Conservation (phyloP, 2,329 filamentous ascomycete species). For the Delphinella strobiligena region DNA sequence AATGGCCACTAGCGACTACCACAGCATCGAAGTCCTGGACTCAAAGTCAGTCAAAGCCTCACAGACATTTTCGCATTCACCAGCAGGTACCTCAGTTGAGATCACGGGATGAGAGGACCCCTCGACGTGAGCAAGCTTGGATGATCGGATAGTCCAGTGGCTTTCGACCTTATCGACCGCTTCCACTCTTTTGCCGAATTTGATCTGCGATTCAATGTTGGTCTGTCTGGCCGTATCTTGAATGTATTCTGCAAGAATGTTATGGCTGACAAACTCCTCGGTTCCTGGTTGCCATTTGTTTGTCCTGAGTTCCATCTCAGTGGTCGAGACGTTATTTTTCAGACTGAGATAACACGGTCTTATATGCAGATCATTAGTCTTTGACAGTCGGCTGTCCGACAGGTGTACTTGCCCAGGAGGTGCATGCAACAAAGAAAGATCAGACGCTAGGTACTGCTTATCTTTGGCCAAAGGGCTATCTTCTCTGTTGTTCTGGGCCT, state of each 20-base stretch:
- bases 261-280: conserved; percentile 46
- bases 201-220: conserved; percentile 38
- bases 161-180: conserved; percentile 33
- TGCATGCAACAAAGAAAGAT: conserved; percentile 29
- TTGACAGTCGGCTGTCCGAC: neutral
- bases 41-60: no score
- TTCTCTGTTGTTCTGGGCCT: conserved; percentile 12
- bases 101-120: neutral
- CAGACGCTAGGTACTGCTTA: neutral
- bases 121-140: conserved; percentile 24
- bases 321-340: conserved; percentile 42
- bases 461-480: conserved; percentile 10
- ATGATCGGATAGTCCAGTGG: conserved; percentile 42
- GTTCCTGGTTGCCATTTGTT: conserved; percentile 48
- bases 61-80: neutral
- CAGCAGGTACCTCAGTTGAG: conserved; percentile 1
- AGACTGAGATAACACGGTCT: conserved; percentile 42
- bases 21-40: conserved; percentile 36
- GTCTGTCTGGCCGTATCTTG: conserved; percentile 42
- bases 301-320: conserved; percentile 36
- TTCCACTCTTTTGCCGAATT: conserved; percentile 50
- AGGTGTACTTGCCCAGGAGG: conserved; percentile 35
- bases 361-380: neutral
- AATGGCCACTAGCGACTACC: conserved; percentile 43
- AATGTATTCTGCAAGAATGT: conserved; percentile 47